Percentiles rank a stretch among this genome's conserved stretches.
These are phyloP conservation scores for Fusarium succisae DNA, from an alignment of 2,329 filamentous ascomycete genomes.

Conservation along the genomic window DNA sequence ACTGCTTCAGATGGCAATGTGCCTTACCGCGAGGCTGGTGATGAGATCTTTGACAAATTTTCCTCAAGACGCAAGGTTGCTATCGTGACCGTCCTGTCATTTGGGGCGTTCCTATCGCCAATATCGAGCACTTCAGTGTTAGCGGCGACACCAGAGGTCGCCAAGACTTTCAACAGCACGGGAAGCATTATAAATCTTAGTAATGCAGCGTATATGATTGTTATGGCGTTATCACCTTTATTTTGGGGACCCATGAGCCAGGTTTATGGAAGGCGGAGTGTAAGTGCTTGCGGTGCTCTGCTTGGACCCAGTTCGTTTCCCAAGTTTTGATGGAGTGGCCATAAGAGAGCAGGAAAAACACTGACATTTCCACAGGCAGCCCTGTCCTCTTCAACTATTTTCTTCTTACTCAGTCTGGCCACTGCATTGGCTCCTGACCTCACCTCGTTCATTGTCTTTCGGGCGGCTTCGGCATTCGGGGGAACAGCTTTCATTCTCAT, in stretches of 20 bases:
- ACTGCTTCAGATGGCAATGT: slow-evolving; percentile 1
- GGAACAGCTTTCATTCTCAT: slow-evolving; percentile 79
- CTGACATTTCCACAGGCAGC: slow-evolving; percentile 44
- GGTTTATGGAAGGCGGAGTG: slow-evolving; percentile 67
- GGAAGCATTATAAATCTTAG: slow-evolving; percentile 76
- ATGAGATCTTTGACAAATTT: slow-evolving; percentile 72
- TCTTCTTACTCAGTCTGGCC: slow-evolving; percentile 75
- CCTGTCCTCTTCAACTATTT: slow-evolving; percentile 68
- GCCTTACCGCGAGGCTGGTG: slow-evolving; percentile 46
- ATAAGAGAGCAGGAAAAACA: background rate
- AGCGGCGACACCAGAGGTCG: slow-evolving; percentile 78
- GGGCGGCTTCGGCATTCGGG: slow-evolving; percentile 77
- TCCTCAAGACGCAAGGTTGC: slow-evolving; percentile 68
- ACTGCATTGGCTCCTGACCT: slow-evolving; percentile 78
- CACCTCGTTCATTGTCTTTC: slow-evolving; percentile 76
- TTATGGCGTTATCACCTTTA: slow-evolving; percentile 76
- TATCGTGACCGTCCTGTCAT: slow-evolving; percentile 75
- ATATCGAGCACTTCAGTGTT: slow-evolving; percentile 79
- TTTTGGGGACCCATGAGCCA: slow-evolving; percentile 79
- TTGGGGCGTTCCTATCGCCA: slow-evolving; percentile 80
- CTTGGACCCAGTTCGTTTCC: background rate
- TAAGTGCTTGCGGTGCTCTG: slow-evolving; percentile 48
- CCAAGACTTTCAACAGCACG: slow-evolving; percentile 69
- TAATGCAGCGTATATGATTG: slow-evolving; percentile 79
- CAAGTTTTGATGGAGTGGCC: background rate